phyloP scores from a whole-genome alignment of 1,284 basidiomycete genomes.

The Naganishia cerealis region DNA sequence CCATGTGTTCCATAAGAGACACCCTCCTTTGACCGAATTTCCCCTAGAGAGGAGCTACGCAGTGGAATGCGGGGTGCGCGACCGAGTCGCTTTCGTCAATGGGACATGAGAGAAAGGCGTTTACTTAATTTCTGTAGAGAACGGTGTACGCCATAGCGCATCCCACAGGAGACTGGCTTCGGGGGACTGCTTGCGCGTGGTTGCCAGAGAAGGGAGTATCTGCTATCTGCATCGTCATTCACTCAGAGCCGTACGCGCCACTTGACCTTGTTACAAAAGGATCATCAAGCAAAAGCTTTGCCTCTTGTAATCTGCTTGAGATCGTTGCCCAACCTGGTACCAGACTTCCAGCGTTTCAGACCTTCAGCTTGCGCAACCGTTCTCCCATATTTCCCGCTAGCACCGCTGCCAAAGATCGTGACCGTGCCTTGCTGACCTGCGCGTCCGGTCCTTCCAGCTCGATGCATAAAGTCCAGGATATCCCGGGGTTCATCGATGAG shows the following conservation, averaged over 20 bases:
- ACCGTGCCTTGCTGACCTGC: constrained; percentile 68
- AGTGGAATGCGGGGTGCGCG: neutral
- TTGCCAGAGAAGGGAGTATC: neutral
- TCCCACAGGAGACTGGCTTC: neutral
- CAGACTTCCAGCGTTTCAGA: constrained; percentile 28
- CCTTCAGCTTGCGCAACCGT: constrained; percentile 19
- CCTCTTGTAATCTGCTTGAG: constrained; percentile 38
- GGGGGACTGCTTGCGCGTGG: neutral
- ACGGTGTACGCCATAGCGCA: neutral
- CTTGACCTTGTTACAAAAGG: neutral
- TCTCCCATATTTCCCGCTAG: constrained; percentile 34
- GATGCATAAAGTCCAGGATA: constrained; percentile 83
- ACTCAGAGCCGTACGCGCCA: neutral
- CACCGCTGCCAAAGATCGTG: constrained; percentile 53
- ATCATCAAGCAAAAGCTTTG: constrained; percentile 11
- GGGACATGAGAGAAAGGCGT: neutral
- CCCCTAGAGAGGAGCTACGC: neutral
- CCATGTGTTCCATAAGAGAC: neutral
- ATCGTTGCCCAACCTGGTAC: constrained; percentile 37
- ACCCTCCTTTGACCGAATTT: constrained; percentile 1
- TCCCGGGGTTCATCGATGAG: constrained; percentile 80
- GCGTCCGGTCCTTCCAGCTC: constrained; percentile 68
- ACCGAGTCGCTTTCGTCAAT: neutral
- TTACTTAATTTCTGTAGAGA: too few relatives aligned
- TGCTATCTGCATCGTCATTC: neutral